phyloP scores from a whole-genome alignment of 352 stramenopile species.

The Phytopythium boreale region DNA sequence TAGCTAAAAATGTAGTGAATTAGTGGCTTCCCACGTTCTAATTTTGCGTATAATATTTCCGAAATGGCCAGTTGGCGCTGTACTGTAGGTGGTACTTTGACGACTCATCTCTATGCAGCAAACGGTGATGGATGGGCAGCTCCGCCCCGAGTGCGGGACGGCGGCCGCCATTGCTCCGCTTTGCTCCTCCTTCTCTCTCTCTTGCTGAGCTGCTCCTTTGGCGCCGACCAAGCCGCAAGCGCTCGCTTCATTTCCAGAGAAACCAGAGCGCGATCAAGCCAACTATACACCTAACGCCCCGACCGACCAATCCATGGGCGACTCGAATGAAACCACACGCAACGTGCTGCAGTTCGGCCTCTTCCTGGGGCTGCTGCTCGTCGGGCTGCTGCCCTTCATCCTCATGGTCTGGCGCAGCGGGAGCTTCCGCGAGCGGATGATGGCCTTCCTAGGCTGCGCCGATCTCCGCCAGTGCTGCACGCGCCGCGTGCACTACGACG shows the following conservation, averaged over 20 bases:
- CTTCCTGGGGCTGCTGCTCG: conserved; percentile 38
- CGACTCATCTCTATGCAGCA: conserved; percentile 2
- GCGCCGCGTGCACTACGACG: conserved; percentile 45
- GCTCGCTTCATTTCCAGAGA: not conserved
- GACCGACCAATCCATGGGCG: conserved; percentile 13
- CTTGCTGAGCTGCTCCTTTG: not conserved
- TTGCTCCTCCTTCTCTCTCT: not conserved
- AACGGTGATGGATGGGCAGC: not conserved
- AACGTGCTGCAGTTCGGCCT: conserved; percentile 45
- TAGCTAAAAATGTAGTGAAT: not conserved
- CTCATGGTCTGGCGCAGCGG: conserved; percentile 48
- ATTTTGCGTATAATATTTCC: not conserved
- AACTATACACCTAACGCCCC: not conserved
- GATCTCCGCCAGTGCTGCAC: conserved; percentile 23
- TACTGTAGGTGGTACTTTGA: not conserved
- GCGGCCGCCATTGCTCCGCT: not conserved
- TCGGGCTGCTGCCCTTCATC: conserved; percentile 39
- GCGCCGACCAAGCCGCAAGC: not conserved
- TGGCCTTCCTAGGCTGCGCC: conserved; percentile 32
- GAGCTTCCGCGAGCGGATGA: conserved; percentile 31
- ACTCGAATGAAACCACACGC: conserved; percentile 23
- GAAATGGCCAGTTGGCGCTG: not conserved
- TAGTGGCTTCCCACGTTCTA: not conserved
- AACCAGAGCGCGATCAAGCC: not conserved
- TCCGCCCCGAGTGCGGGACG: not conserved